A percentile compares a stretch with the other conserved stretches of the same genome.
Evolutionary conservation across 768 basidiomycete genomes (phyloP).

Genomic region (Rhizopogon vinicolor): DNA sequence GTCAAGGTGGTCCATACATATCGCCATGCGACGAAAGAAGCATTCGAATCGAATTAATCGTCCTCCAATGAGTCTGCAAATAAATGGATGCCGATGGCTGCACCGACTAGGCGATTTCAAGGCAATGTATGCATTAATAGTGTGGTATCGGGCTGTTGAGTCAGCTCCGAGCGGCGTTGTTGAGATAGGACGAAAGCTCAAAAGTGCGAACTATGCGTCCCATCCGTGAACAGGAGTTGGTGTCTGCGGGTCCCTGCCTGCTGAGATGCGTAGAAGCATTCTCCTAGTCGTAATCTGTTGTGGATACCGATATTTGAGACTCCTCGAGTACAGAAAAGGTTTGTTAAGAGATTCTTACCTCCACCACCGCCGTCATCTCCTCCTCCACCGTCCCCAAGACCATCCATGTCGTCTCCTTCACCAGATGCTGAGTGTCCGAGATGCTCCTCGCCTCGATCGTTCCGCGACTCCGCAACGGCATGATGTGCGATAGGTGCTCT

Average conservation of each 20-base stretch:
- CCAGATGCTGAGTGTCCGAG: slow-evolving; percentile 28
- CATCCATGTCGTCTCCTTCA: slow-evolving; percentile 76
- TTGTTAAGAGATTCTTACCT: slow-evolving; percentile 10
- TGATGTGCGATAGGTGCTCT: slow-evolving; percentile 5
- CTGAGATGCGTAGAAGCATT: neutral
- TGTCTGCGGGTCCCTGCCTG: neutral
- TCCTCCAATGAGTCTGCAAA: neutral
- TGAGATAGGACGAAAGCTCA: too few species aligned
- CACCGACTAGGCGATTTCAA: neutral
- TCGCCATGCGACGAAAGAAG: too few species aligned
- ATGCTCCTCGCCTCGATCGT: slow-evolving; percentile 13
- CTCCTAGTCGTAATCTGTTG: slow-evolving; percentile 23
- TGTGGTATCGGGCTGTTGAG: neutral
- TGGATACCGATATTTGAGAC: neutral
- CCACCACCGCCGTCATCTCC: slow-evolving; percentile 64
- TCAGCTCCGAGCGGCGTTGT: too few species aligned
- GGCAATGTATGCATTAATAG: neutral
- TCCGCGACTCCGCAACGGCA: neutral
- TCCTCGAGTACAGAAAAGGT: neutral
- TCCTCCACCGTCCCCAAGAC: slow-evolving; percentile 67
- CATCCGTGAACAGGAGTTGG: neutral
- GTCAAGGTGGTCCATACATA: too few species aligned
- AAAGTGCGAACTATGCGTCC: neutral
- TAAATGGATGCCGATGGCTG: neutral
- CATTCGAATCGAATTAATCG: neutral